Base-by-base conservation (phyloP, 1,284 basidiomycete genomes). In the Cutaneotrichosporon cutaneum region DNA sequence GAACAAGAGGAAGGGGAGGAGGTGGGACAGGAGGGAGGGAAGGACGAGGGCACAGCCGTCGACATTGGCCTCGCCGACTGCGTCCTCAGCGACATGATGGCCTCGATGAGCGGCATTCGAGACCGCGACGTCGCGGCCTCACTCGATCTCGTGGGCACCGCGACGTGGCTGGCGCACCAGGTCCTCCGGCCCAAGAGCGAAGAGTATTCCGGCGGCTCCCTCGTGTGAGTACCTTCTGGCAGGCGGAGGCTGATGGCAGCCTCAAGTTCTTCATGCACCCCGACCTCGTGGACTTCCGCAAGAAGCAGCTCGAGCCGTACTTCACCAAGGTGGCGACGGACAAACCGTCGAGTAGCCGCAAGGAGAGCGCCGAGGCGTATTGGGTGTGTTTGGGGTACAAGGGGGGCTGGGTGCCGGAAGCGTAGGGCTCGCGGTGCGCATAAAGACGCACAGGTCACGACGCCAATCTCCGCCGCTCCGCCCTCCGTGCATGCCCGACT, bases 1-100 rank as follows among this genome's bases (percentile, higher is more conserved):
- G 35, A 14, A 24, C 22, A 2, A n/a, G 26, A 30, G 1, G 21
- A 26, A 18, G 39, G n/a, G 1, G 36, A 33, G 14, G 39, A 32
- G 0, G 51, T n/a, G 16, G 18, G n/a, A 24, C n/a, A n/a, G n/a
- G n/a, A n/a, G n/a, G n/a, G n/a, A n/a, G n/a, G n/a, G n/a, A n/a
- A n/a, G n/a, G n/a, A 16, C 21, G 24, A 10, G 24, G 21, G 13
- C 5, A 54, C 6, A 18, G 16, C 18, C 2, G 27, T 32, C n/a
- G 27, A 16, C 8, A 9, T 21, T 13, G 47, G 24, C 11, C 45
- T 64, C 27, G 78, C 81, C 4, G 79, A 82, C 67, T 69, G 76
- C 10, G 77, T 81, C 14, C 54, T 81, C 22, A 75, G 71, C 44
- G 81, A 82, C 68, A 82, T 82, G 81, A 80, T 82, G 79, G 77